A percentile compares a stretch with the other conserved stretches of the same genome.
Evolutionary conservation across 176 grass and related monocot species (phyloP).

Genomic region (Phragmites australis): DNA sequence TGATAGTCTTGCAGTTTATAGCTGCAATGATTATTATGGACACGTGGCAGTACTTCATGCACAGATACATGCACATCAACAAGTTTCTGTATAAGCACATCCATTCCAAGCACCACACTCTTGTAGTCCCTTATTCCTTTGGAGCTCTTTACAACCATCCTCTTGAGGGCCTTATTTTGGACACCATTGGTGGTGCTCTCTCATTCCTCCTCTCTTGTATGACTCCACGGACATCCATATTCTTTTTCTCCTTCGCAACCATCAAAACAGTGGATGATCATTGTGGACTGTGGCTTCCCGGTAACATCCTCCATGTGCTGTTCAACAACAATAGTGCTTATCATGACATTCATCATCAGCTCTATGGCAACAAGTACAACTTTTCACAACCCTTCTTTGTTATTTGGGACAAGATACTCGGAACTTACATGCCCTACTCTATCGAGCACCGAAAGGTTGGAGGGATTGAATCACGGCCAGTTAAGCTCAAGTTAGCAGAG

Average conservation of each 20-base stretch:
- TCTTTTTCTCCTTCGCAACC: conserved; percentile 87
- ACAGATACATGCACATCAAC: conserved; percentile 89
- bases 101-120: conserved; percentile 80
- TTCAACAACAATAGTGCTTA: conserved; percentile 81
- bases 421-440: conserved; percentile 74
- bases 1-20: conserved; percentile 59
- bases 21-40: conserved; percentile 81
- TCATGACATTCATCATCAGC: conserved; percentile 83
- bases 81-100: conserved; percentile 83
- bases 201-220: conserved; percentile 78
- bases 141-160: conserved; percentile 92
- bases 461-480: conserved; percentile 61
- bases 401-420: conserved; percentile 74
- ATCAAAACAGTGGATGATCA: conserved; percentile 86
- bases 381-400: conserved; percentile 88
- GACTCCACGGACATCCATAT: conserved; percentile 71
- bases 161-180: conserved; percentile 78
- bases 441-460: conserved; percentile 60
- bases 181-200: conserved; percentile 77
- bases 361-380: conserved; percentile 82
- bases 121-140: conserved; percentile 82
- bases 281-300: conserved; percentile 81
- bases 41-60: conserved; percentile 95
- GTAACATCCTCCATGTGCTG: conserved; percentile 62
- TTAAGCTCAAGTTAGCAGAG: conserved; percentile 37